These are phyloP conservation scores for Rheum nobile DNA, from an alignment of 148 eudicot genomes.

Conservation along the genomic window DNA sequence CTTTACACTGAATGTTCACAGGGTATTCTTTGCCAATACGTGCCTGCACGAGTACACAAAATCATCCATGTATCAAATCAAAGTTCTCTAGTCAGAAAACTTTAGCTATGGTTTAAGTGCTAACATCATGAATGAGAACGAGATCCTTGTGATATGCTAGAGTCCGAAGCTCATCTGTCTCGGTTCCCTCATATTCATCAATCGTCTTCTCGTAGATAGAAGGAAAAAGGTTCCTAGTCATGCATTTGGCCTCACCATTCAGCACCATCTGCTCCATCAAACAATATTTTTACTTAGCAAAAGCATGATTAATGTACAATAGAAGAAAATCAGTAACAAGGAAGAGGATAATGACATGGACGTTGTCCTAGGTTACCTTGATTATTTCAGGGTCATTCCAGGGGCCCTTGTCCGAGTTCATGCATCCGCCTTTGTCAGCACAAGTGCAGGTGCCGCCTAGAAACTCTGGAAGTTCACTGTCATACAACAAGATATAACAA, in stretches of 20 bases:
- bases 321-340: neutral
- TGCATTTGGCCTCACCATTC: constrained; percentile 74
- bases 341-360: neutral
- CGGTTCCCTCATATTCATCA: constrained; percentile 35
- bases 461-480: constrained; percentile 86
- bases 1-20: constrained; percentile 12
- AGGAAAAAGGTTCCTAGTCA: constrained; percentile 29
- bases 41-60: constrained; percentile 10
- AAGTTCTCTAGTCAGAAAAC: neutral
- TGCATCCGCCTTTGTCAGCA: constrained; percentile 70
- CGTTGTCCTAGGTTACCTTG: constrained; percentile 33
- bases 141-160: constrained; percentile 12
- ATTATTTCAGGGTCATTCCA: constrained; percentile 79
- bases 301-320: neutral
- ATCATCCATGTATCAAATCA: neutral
- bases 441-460: constrained; percentile 83
- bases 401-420: constrained; percentile 86
- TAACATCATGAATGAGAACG: constrained; percentile 24
- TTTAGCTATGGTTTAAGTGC: neutral
- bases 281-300: neutral
- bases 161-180: constrained; percentile 6
- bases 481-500: constrained; percentile 3
- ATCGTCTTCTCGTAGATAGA: constrained; percentile 48
- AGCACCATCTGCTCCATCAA: constrained; percentile 57
- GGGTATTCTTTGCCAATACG: constrained; percentile 17